Conservation (phyloP, 2,329 filamentous ascomycete species). For the Pyrenophora teres region DNA sequence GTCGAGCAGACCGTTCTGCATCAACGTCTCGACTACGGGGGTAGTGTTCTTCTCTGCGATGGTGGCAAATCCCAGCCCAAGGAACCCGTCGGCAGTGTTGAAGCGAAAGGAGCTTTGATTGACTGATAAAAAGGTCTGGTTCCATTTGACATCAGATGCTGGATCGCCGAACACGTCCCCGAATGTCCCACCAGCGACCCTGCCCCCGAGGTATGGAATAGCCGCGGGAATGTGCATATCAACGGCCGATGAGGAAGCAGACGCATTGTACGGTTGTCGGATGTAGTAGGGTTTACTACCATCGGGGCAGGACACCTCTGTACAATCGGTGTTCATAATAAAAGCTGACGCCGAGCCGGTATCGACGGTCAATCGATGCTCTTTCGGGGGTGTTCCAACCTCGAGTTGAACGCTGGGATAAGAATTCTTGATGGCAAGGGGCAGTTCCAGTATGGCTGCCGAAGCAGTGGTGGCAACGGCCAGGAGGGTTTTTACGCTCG, state of each 20-base stretch:
- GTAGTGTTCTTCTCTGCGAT: constrained; percentile 20
- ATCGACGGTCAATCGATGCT: constrained; percentile 22
- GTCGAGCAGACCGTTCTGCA: constrained; percentile 21
- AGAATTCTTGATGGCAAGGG: constrained; percentile 11
- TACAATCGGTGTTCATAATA: constrained; percentile 22
- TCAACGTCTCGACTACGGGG: constrained; percentile 23
- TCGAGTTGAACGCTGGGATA: constrained; percentile 12
- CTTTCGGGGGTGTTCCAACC: constrained; percentile 17
- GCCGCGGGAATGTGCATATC: constrained; percentile 10
- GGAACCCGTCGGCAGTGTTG: constrained; percentile 26
- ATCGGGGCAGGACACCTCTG: constrained; percentile 15
- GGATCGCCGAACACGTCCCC: constrained; percentile 17
- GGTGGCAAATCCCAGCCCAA: constrained; percentile 24
- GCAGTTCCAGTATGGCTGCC: constrained; percentile 20
- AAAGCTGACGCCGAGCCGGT: constrained; percentile 22
- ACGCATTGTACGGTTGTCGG: constrained; percentile 18
- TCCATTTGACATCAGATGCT: constrained; percentile 16
- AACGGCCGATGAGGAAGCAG: constrained; percentile 14
- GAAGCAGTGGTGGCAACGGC: constrained; percentile 8
- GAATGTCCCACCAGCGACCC: constrained; percentile 14
- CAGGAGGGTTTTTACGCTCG: neutral
- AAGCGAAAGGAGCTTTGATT: constrained; percentile 25
- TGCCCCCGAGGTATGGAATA: constrained; percentile 21
- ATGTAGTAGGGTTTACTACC: constrained; percentile 2
- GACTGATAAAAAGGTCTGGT: constrained; percentile 23